These are phyloP conservation scores for Mycosphaerella sp. DNA, from an alignment of 2,329 filamentous ascomycete genomes.

Conservation along the genomic window DNA sequence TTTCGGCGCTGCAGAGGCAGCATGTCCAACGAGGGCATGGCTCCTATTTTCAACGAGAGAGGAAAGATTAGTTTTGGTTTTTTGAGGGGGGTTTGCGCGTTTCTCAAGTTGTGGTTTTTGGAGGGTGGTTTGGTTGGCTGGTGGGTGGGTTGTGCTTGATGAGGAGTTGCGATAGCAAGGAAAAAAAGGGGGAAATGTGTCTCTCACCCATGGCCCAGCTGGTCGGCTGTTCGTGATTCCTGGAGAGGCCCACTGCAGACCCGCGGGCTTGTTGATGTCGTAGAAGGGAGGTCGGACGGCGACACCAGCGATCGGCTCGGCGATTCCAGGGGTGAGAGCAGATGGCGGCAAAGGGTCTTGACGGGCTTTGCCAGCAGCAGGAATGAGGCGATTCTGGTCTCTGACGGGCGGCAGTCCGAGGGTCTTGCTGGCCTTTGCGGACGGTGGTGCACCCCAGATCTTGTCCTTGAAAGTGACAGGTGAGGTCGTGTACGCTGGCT, in stretches of 20 bases:
- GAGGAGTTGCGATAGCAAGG: too few relatives aligned
- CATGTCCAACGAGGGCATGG: constrained; percentile 29
- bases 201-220: background rate
- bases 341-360: background rate
- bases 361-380: background rate
- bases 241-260: constrained; percentile 18
- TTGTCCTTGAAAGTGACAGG: background rate
- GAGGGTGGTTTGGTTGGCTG: too few relatives aligned
- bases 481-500: background rate
- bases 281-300: constrained; percentile 18
- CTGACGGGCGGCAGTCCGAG: background rate
- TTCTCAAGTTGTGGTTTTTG: too few relatives aligned
- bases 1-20: constrained; percentile 24
- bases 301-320: background rate
- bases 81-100: too few relatives aligned
- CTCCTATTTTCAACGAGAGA: background rate
- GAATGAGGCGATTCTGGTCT: background rate
- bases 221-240: constrained; percentile 18
- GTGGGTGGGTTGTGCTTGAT: too few relatives aligned
- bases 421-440: background rate
- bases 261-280: constrained; percentile 12
- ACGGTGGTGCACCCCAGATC: background rate
- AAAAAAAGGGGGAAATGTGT: background rate
- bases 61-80: background rate
- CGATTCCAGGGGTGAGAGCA: background rate